Base-by-base conservation (phyloP, 2,329 filamentous ascomycete genomes). In the Rhynchosporium secalis region DNA sequence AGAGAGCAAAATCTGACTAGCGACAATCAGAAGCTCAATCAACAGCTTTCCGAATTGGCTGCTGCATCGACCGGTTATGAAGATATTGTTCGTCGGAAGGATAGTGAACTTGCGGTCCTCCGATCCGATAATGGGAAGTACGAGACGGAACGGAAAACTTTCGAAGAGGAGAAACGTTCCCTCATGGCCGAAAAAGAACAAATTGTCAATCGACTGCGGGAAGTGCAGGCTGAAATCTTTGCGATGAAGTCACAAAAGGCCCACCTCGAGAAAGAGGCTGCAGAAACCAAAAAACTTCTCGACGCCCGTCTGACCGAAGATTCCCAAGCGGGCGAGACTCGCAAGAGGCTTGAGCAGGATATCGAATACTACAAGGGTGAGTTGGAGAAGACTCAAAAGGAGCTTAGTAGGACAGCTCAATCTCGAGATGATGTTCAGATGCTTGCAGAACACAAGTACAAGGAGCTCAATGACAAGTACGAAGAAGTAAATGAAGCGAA, bases 61-160 rank as follows among this genome's bases (percentile, higher is more conserved):
- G 87, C 91, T 55, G 97, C 94, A 0, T 96, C 94, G 0, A 96
- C 92, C 0, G 92, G 93, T 72, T 98, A 96, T 68, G 95, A 99
- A 76, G 94, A 98, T 70, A 84, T 98, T 48, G 89, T 99, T 29
- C 85, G 92, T 29, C 88, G 90, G 63, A 99, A 98, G 75, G 95
- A 99, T 73, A 96, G 93, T 74, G 96, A 99, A 73, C 80, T 99
- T 26, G 84, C 89, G 0, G 83, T 98, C 51, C 82, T 98, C 40
- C 91, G 92, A 69, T 86, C 87, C 10, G 95, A 99, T 74, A 86
- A 93, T 66, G 90, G 89, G 74, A 91, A 89, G 66, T 88, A 89
- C 68, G 90, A 96, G 73, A 86, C 87, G 57, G 93, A 97, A 70
- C 90, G 89, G 36, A 87, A 86, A 65, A 82, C 81, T 13, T 86